phyloP scores from a whole-genome alignment of 805 yeast species.

The Kurtzmaniella cleridarum region DNA sequence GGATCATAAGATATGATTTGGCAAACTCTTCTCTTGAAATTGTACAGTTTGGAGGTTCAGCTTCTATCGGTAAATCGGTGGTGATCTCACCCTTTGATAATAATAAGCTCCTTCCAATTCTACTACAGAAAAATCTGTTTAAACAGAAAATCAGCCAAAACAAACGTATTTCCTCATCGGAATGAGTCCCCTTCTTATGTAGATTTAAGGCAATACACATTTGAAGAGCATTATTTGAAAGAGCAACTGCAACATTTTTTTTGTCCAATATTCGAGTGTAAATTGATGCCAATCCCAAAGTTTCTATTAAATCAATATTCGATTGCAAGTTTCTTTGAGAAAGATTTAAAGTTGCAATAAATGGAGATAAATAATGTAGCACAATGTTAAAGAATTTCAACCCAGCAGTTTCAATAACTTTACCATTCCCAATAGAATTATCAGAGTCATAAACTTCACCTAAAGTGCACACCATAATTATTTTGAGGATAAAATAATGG shows the following conservation, averaged over 20 bases:
- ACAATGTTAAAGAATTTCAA: slow-evolving; percentile 15
- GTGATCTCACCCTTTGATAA: slow-evolving; percentile 15
- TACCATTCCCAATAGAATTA: slow-evolving; percentile 6
- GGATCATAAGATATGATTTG: slow-evolving; percentile 10
- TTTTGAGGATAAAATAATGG: slow-evolving; percentile 14
- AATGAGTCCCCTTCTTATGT: slow-evolving; percentile 13
- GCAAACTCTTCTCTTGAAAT: slow-evolving; percentile 9
- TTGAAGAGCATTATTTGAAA: slow-evolving; percentile 20
- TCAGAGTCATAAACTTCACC: slow-evolving; percentile 16
- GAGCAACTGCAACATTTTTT: slow-evolving; percentile 19
- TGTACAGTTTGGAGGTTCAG: background rate
- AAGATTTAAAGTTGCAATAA: slow-evolving; percentile 11
- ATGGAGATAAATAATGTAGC: slow-evolving; percentile 15
- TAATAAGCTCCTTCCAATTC: slow-evolving; percentile 22
- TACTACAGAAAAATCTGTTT: slow-evolving; percentile 17
- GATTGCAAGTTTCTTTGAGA: slow-evolving; percentile 7
- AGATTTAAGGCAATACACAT: slow-evolving; percentile 21
- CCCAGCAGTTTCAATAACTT: slow-evolving; percentile 15
- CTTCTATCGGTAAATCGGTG: slow-evolving; percentile 1
- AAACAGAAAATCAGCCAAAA: slow-evolving; percentile 25
- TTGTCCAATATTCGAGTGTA: slow-evolving; percentile 21
- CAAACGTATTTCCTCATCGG: slow-evolving; percentile 7
- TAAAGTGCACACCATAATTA: slow-evolving; percentile 16
- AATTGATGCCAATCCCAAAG: slow-evolving; percentile 17
- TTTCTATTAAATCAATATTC: slow-evolving; percentile 18